These are phyloP conservation scores for Citrus reticulata DNA, from an alignment of 345 rosid genomes.

Conservation along the genomic window DNA sequence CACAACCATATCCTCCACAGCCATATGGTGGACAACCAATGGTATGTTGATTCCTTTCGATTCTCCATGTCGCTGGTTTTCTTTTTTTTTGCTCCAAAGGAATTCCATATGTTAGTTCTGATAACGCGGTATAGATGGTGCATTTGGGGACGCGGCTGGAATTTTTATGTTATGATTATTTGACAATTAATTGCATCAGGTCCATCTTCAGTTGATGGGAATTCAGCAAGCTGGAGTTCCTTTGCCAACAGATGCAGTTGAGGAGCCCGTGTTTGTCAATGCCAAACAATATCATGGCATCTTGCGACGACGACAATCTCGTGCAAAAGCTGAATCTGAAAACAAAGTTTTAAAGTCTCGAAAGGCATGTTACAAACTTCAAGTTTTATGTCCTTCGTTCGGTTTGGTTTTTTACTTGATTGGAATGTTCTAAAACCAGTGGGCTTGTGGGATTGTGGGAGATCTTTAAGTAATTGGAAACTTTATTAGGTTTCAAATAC, in stretches of 20 bases:
- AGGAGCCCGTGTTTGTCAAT: slow-evolving; percentile 97
- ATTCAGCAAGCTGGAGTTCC: slow-evolving; percentile 98
- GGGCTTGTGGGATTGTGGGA: background rate
- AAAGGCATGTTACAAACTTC: slow-evolving; percentile 44
- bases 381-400: background rate
- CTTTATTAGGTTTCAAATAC: background rate
- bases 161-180: background rate
- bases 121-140: background rate
- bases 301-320: slow-evolving; percentile 87
- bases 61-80: background rate
- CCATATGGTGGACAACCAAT: slow-evolving; percentile 73
- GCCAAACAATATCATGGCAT: slow-evolving; percentile 98
- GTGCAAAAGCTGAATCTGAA: slow-evolving; percentile 90
- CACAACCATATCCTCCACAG: slow-evolving; percentile 69
- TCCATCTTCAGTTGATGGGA: slow-evolving; percentile 93
- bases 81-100: too few relatives aligned
- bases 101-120: background rate
- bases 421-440: background rate
- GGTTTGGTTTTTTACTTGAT: background rate
- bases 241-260: slow-evolving; percentile 83
- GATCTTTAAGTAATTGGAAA: background rate
- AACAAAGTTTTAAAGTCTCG: slow-evolving; percentile 62
- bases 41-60: slow-evolving; percentile 32
- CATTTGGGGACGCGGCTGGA: background rate
- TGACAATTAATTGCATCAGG: slow-evolving; percentile 34